These are phyloP conservation scores for Scopulariopsis brevicaulis DNA, from an alignment of 2,329 filamentous ascomycete species.

Conservation along the genomic window DNA sequence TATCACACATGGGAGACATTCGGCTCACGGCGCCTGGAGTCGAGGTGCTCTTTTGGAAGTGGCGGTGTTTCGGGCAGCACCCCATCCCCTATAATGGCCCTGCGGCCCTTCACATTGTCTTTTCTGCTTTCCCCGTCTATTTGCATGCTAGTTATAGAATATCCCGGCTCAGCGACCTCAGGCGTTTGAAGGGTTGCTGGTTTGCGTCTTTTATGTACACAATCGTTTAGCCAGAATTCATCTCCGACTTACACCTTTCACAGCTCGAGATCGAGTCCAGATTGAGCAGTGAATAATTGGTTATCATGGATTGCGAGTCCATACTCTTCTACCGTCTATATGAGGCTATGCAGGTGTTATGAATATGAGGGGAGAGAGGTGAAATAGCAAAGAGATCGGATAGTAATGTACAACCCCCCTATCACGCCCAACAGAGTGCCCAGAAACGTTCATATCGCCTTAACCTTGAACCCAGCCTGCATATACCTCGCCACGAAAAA, in stretches of 20 bases:
- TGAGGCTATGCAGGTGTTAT: not conserved
- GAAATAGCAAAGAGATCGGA: not conserved
- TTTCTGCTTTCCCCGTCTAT: not conserved
- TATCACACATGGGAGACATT: not conserved
- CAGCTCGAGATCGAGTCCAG: too few relatives aligned
- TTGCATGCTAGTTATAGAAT: not conserved
- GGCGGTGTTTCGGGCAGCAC: not conserved
- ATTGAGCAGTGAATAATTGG: too few relatives aligned
- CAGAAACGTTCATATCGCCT: slow-evolving; percentile 12
- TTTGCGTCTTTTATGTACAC: not conserved
- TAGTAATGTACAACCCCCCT: not conserved
- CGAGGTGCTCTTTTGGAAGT: not conserved
- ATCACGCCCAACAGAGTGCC: not conserved
- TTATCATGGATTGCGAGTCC: too few relatives aligned
- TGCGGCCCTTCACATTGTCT: not conserved
- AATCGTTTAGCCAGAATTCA: not conserved
- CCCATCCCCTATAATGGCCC: not conserved
- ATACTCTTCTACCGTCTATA: not conserved
- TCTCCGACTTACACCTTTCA: not conserved
- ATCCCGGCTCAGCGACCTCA: not conserved
- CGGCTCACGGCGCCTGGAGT: not conserved
- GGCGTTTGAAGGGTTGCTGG: not conserved
- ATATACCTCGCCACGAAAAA: slow-evolving; percentile 19
- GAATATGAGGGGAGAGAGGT: not conserved
- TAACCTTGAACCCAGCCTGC: slow-evolving; percentile 22